phyloP scores from a whole-genome alignment of 345 rosid species.

The Trapa bicornis region DNA sequence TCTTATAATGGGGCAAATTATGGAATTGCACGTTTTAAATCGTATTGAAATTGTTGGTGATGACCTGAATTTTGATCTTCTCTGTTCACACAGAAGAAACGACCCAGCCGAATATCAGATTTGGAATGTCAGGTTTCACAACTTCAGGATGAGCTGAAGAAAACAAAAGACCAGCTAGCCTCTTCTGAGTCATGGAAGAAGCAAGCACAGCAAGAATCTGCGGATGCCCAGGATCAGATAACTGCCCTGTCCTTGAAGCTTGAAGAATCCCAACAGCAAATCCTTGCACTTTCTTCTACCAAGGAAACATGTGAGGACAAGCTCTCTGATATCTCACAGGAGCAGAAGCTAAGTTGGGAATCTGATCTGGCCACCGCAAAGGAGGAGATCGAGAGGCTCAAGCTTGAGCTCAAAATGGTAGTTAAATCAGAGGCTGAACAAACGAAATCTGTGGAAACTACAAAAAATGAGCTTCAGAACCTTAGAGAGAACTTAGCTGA shows the following conservation, averaged over 20 bases:
- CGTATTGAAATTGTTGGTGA: background rate
- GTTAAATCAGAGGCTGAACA: slow-evolving; percentile 49
- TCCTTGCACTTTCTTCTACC: slow-evolving; percentile 37
- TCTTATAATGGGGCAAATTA: background rate
- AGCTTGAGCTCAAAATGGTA: slow-evolving; percentile 48
- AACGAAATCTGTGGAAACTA: slow-evolving; percentile 39
- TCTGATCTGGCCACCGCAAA: slow-evolving; percentile 38
- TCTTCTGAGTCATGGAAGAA: slow-evolving; percentile 59
- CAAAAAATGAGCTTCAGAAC: slow-evolving; percentile 41
- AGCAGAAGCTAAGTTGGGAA: slow-evolving; percentile 26
- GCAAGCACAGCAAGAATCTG: slow-evolving; percentile 68
- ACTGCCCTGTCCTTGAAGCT: slow-evolving; percentile 41
- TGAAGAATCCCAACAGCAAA: slow-evolving; percentile 46
- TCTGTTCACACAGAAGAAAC: slow-evolving; percentile 56
- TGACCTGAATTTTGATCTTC: background rate
- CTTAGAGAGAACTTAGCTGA: slow-evolving; percentile 56
- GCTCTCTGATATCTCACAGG: slow-evolving; percentile 42
- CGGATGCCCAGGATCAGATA: slow-evolving; percentile 55
- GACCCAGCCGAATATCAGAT: slow-evolving; percentile 70
- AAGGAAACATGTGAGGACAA: slow-evolving; percentile 34
- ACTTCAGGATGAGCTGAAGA: slow-evolving; percentile 82
- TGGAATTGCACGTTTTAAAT: background rate
- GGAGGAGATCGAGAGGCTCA: slow-evolving; percentile 64
- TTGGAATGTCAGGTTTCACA: slow-evolving; percentile 58
- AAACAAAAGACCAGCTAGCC: slow-evolving; percentile 54